These are phyloP conservation scores for Amorphotheca resinae DNA, from an alignment of 495 filamentous ascomycete genomes.

Conservation along the genomic window DNA sequence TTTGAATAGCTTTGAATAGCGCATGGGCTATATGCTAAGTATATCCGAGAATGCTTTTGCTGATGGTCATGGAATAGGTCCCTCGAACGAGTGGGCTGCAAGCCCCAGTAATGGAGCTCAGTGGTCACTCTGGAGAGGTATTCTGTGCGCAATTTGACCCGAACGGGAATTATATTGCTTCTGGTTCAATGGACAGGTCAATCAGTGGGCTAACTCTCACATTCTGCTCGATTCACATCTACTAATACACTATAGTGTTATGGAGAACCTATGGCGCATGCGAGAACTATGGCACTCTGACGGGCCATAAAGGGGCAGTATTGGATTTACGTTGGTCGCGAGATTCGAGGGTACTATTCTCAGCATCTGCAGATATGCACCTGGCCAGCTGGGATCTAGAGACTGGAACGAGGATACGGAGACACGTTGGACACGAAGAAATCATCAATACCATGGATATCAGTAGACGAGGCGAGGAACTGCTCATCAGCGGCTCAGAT, in stretches of 20 bases:
- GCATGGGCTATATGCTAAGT: constrained; percentile 12
- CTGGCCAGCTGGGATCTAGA: constrained; percentile 92
- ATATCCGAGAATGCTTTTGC: constrained; percentile 16
- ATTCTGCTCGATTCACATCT: neutral
- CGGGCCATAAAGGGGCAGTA: constrained; percentile 78
- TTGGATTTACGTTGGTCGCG: constrained; percentile 94
- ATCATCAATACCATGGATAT: constrained; percentile 84
- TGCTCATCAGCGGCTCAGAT: constrained; percentile 79
- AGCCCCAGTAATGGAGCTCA: constrained; percentile 89
- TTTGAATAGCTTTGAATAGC: constrained; percentile 1
- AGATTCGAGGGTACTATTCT: constrained; percentile 81
- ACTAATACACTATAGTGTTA: constrained; percentile 46
- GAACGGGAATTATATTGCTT: constrained; percentile 77
- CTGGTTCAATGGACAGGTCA: constrained; percentile 86
- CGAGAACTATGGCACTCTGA: constrained; percentile 82
- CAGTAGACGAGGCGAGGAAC: constrained; percentile 75
- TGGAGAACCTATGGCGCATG: constrained; percentile 89
- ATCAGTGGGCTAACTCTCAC: constrained; percentile 55
- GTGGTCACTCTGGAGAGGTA: constrained; percentile 68
- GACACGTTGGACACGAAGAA: constrained; percentile 89
- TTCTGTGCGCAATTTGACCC: constrained; percentile 88
- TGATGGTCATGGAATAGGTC: constrained; percentile 36
- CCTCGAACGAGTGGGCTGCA: constrained; percentile 76
- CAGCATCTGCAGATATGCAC: constrained; percentile 84
- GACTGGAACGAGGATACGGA: constrained; percentile 72